These are phyloP conservation scores for Peribolospora kevripleyi DNA, from an alignment of 768 basidiomycete genomes.

Conservation along the genomic window DNA sequence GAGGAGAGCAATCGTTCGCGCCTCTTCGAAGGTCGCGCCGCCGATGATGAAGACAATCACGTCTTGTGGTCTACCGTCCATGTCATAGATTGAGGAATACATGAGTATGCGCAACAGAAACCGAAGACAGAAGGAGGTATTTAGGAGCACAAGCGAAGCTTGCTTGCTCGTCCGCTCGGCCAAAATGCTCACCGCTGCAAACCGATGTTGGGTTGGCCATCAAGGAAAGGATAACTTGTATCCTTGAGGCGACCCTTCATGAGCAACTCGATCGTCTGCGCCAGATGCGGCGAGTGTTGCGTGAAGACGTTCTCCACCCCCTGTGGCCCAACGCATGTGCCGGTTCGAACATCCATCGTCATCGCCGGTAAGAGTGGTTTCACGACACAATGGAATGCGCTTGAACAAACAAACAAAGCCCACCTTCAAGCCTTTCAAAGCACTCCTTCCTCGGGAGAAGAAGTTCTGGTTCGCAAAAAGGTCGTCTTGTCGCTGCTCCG, in stretches of 20 bases:
- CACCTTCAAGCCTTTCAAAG: slow-evolving; percentile 83
- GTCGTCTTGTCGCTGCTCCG: slow-evolving; percentile 91
- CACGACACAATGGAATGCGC: not conserved
- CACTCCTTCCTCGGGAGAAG: slow-evolving; percentile 77
- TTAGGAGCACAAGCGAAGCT: not conserved
- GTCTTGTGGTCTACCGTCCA: slow-evolving; percentile 51
- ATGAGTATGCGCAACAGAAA: too few species aligned
- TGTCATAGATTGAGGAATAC: too few species aligned
- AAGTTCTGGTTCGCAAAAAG: slow-evolving; percentile 86
- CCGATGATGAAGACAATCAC: slow-evolving; percentile 92
- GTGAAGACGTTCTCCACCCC: slow-evolving; percentile 99
- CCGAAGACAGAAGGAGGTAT: too few species aligned
- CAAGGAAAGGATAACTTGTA: slow-evolving; percentile 68
- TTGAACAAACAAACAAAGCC: slow-evolving; percentile 1
- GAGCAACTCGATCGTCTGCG: slow-evolving; percentile 71
- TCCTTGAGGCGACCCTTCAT: slow-evolving; percentile 69
- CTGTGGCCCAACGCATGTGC: slow-evolving; percentile 20
- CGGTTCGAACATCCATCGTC: not conserved
- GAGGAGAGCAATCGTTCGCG: slow-evolving; percentile 52
- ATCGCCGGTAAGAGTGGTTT: not conserved
- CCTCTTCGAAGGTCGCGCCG: slow-evolving; percentile 89
- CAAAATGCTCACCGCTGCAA: not conserved
- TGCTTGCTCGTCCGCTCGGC: not conserved
- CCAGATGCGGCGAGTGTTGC: slow-evolving; percentile 79
- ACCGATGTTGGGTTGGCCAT: slow-evolving; percentile 23